Conservation (phyloP, 2,329 filamentous ascomycete species). For the Kalmusia sp. region DNA sequence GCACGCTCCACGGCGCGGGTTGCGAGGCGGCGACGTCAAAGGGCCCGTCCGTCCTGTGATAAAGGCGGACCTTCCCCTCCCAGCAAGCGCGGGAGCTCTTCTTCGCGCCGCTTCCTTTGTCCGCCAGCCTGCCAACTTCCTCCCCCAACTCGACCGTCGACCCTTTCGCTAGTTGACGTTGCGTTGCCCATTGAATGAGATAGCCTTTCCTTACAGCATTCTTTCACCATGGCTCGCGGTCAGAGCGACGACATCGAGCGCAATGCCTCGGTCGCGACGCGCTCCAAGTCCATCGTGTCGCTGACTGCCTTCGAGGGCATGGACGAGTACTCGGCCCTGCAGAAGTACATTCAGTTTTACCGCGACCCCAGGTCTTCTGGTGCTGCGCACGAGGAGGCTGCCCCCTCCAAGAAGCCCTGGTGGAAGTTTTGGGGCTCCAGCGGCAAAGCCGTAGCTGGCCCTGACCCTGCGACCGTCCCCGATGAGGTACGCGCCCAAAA, state of each 20-base stretch:
- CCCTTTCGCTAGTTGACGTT: background rate
- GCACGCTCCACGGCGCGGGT: background rate
- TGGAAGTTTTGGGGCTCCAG: slow-evolving; percentile 64
- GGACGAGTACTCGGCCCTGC: slow-evolving; percentile 71
- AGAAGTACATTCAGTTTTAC: slow-evolving; percentile 73
- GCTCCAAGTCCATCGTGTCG: slow-evolving; percentile 44
- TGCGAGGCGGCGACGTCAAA: slow-evolving; percentile 19
- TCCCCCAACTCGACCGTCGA: background rate
- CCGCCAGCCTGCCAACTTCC: slow-evolving; percentile 6
- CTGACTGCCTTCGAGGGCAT: slow-evolving; percentile 52
- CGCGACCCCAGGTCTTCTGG: no score
- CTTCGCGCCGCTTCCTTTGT: slow-evolving; percentile 13
- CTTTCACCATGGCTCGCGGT: slow-evolving; percentile 15
- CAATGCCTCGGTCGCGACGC: slow-evolving; percentile 31
- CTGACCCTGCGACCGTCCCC: slow-evolving; percentile 56
- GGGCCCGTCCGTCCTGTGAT: slow-evolving; percentile 11
- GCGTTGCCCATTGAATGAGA: slow-evolving; percentile 7
- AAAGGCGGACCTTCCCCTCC: slow-evolving; percentile 17
- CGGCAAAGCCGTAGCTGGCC: slow-evolving; percentile 32
- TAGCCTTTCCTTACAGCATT: slow-evolving; percentile 5
- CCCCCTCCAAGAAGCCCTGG: slow-evolving; percentile 57
- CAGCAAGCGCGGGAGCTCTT: slow-evolving; percentile 2
- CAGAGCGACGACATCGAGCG: slow-evolving; percentile 45
- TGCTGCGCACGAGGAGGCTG: slow-evolving; percentile 52
- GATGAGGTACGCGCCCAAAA: slow-evolving; percentile 64